phyloP scores from a whole-genome alignment of 805 yeast genomes.

The Candida krabiensis region DNA sequence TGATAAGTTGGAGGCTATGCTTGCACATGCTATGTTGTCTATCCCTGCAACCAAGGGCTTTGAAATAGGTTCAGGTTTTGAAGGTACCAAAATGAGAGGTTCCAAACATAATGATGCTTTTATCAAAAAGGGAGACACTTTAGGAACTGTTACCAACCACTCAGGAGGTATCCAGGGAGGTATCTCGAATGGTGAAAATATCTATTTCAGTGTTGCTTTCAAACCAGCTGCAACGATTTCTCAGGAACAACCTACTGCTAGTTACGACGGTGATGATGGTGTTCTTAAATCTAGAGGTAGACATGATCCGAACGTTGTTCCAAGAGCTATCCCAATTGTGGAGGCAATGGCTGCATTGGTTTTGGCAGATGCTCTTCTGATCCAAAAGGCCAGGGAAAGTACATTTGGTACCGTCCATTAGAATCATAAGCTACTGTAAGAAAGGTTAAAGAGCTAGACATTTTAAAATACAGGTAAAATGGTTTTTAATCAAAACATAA shows the following conservation, averaged over 20 bases:
- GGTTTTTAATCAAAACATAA: too few species aligned
- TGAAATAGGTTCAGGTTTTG: slow-evolving; percentile 95
- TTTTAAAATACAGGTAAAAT: not conserved
- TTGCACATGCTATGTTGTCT: slow-evolving; percentile 98
- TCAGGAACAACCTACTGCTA: slow-evolving; percentile 85
- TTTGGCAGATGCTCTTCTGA: slow-evolving; percentile 77
- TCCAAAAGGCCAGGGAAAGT: slow-evolving; percentile 82
- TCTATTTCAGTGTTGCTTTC: slow-evolving; percentile 93
- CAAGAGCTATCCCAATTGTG: slow-evolving; percentile 97
- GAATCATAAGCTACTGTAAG: not conserved
- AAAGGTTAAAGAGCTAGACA: not conserved
- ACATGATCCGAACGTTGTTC: slow-evolving; percentile 98
- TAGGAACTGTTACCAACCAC: slow-evolving; percentile 86
- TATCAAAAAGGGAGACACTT: slow-evolving; percentile 54
- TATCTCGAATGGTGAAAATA: slow-evolving; percentile 92
- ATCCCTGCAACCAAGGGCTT: slow-evolving; percentile 98
- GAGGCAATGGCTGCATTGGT: slow-evolving; percentile 98
- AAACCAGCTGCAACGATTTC: slow-evolving; percentile 98
- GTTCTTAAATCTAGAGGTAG: slow-evolving; percentile 94
- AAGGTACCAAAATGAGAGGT: slow-evolving; percentile 87
- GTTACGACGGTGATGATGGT: slow-evolving; percentile 88
- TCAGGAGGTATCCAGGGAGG: slow-evolving; percentile 99
- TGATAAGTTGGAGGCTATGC: slow-evolving; percentile 90
- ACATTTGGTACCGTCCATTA: slow-evolving; percentile 37
- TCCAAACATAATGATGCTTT: slow-evolving; percentile 93